Conservation (phyloP, 306 rosid genomes). For the Psophocarpus tetragonolobus region DNA sequence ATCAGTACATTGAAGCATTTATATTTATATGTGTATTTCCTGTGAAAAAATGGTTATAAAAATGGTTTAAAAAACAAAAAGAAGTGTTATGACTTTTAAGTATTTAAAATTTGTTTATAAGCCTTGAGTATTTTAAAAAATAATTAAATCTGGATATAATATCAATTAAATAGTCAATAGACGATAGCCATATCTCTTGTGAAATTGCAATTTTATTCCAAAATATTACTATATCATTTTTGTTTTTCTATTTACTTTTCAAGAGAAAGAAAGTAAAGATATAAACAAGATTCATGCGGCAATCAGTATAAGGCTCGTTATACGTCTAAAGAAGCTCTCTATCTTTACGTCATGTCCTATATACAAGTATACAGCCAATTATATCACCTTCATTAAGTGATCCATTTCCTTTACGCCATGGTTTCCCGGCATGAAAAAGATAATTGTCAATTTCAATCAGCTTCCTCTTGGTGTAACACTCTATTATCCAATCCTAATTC, state of each 20-base stretch:
- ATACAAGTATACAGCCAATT: constrained; percentile 16
- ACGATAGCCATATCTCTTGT: neutral
- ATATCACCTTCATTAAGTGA: constrained; percentile 55
- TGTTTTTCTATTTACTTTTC: neutral
- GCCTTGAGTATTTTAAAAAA: neutral
- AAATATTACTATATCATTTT: neutral
- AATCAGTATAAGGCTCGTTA: constrained; percentile 2
- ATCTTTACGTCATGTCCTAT: constrained; percentile 21
- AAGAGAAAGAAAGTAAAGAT: neutral
- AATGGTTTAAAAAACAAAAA: neutral
- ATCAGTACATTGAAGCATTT: neutral
- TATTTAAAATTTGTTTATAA: no score
- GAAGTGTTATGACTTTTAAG: neutral
- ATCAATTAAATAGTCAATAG: neutral
- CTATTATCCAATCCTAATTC: constrained; percentile 83
- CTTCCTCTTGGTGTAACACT: constrained; percentile 74
- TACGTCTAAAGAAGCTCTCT: neutral
- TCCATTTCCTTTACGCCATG: constrained; percentile 75
- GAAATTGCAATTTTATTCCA: constrained; percentile 7
- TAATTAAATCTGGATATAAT: neutral
- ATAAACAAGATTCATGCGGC: constrained; percentile 6
- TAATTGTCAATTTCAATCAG: constrained; percentile 79
- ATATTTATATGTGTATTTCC: neutral
- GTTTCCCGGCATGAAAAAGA: constrained; percentile 82
- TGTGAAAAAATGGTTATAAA: constrained; percentile 2